Base-by-base conservation (phyloP, 1,139 yeast species). In the Nakaseomyces delphensis region DNA sequence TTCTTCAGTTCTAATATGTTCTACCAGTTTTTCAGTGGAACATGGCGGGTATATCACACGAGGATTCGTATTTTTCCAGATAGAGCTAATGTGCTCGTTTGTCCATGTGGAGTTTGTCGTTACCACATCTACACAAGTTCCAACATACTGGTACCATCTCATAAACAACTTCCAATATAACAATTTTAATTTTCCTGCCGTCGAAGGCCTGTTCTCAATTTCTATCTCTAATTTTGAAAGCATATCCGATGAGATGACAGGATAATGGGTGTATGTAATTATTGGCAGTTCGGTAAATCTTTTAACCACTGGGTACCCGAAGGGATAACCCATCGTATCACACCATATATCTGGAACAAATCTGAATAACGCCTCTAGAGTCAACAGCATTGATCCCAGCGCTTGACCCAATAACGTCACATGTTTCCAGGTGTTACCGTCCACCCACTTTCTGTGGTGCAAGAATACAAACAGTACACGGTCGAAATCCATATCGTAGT, bases 91-190 rank as follows among this genome's bases (percentile, higher is more conserved):
- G 60, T 91, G 96, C 52, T 79, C 73, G 46, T 66, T 70, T 0
- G 98, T 91, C 98, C 98, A 93, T 0, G 95, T 73, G 0, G 96
- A 91, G 61, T 93, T 93, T 32, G 91, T 76, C 49, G 82, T 70
- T 0, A 81, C 78, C 35, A 83, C 62, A 47, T 77, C 75, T 21
- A 83, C 82, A 59, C 71, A 77, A 0, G 76, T 64, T 0, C 96
- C 96, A 43, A 78, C 75, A 47, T 71, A 68, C 9, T 73, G 70
- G 62, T 87, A 89, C n/a, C 78, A 59, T 39, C 69, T 65, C 70
- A 79, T 72, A 50, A 84, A 68, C 0, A 62, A 6, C 24, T 71
- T 66, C 97, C 97, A 91, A 63, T 93, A 93, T 3, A 68, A 37
- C 46, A 69, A 75, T 57, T 86, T 87, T 6, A 54, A 25, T 21